Conservation (phyloP, 495 filamentous ascomycete species). For the Podospora tetraspora region DNA sequence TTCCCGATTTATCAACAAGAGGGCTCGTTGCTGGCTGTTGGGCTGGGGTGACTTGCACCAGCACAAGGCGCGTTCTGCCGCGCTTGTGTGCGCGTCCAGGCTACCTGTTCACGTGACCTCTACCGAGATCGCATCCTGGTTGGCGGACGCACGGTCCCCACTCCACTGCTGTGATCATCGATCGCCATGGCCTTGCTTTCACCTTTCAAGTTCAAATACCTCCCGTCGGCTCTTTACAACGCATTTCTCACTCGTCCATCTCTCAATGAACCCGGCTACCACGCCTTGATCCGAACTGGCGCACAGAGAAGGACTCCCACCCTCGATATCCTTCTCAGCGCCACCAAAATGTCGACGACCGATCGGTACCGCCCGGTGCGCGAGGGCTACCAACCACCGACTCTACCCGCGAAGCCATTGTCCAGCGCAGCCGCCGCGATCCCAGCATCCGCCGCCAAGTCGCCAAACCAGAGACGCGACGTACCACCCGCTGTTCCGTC, state of each 20-base stretch:
- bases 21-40: background rate
- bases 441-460: constrained; percentile 36
- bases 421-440: constrained; percentile 24
- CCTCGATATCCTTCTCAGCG: background rate
- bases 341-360: constrained; percentile 44
- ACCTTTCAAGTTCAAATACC: background rate
- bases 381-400: constrained; percentile 41
- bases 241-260: background rate
- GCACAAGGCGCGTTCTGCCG: background rate
- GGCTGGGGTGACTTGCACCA: background rate
- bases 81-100: background rate
- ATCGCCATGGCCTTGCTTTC: background rate
- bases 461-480: constrained; percentile 43
- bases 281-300: constrained; percentile 10
- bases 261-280: constrained; percentile 2
- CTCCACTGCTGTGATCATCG: background rate
- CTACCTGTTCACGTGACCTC: background rate
- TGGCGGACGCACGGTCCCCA: background rate
- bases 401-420: constrained; percentile 36
- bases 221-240: too few relatives aligned
- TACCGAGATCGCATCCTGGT: background rate
- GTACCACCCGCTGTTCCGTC: constrained; percentile 51
- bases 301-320: constrained; percentile 19
- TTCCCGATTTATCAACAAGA: background rate
- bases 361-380: constrained; percentile 47